Conservation (phyloP, 2,329 filamentous ascomycete genomes). For the Talaromyces sp. region DNA sequence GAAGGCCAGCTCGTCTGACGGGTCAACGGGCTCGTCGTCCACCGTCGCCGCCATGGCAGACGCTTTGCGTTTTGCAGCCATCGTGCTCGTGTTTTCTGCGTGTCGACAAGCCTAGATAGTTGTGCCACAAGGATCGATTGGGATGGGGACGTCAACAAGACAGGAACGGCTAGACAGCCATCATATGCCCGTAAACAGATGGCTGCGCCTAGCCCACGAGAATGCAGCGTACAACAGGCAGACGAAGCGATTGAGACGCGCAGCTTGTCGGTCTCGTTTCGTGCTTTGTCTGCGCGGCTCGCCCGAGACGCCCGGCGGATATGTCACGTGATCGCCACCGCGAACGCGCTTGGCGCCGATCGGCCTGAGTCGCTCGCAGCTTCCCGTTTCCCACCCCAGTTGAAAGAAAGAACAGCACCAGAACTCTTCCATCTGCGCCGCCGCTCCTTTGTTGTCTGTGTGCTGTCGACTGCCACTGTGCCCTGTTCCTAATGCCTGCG, state of each 20-base stretch:
- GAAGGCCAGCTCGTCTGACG: slow-evolving; percentile 90
- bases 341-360: slow-evolving; percentile 15
- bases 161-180: neutral
- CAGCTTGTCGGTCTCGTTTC: neutral
- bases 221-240: neutral
- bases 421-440: neutral
- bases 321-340: slow-evolving; percentile 19
- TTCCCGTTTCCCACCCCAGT: slow-evolving; percentile 2
- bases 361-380: slow-evolving; percentile 4
- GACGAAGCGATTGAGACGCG: neutral
- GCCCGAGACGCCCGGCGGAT: neutral
- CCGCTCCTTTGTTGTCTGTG: neutral
- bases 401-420: neutral
- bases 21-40: slow-evolving; percentile 82
- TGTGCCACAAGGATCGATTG: neutral
- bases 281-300: neutral
- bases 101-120: slow-evolving; percentile 14
- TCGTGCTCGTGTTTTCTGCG: slow-evolving; percentile 31
- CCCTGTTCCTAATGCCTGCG: neutral
- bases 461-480: neutral
- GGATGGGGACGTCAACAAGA: neutral
- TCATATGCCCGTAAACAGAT: neutral
- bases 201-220: neutral
- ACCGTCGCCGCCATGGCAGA: slow-evolving; percentile 61
- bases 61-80: slow-evolving; percentile 93